These are phyloP conservation scores for Geotrichum siamense DNA, from an alignment of 1,139 yeast species.

Conservation along the genomic window DNA sequence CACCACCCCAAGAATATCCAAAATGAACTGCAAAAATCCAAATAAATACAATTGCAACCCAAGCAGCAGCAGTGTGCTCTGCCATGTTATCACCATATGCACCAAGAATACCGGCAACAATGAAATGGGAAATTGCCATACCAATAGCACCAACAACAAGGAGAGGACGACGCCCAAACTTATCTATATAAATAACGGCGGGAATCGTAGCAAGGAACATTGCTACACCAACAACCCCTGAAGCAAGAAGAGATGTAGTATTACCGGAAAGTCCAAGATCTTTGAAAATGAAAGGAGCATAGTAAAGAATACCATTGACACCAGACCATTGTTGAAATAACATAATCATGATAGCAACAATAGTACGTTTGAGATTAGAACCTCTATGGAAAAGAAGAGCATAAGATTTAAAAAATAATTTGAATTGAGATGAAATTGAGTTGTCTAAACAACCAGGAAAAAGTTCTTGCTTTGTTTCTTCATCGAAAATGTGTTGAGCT, in stretches of 20 bases:
- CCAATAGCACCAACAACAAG: constrained; percentile 47
- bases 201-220: constrained; percentile 30
- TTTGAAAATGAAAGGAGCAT: constrained; percentile 58
- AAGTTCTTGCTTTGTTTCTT: constrained; percentile 35
- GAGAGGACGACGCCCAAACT: constrained; percentile 48
- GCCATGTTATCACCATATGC: constrained; percentile 23
- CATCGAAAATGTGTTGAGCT: constrained; percentile 37
- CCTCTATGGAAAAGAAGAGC: constrained; percentile 34
- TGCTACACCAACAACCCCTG: constrained; percentile 32
- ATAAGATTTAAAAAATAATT: constrained; percentile 32
- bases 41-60: constrained; percentile 57
- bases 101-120: constrained; percentile 31
- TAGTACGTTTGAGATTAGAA: constrained; percentile 42
- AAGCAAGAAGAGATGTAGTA: constrained; percentile 40
- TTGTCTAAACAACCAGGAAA: constrained; percentile 32
- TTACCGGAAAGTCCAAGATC: constrained; percentile 45
- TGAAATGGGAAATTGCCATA: constrained; percentile 37
- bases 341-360: constrained; percentile 42
- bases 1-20: constrained; percentile 78
- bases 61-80: constrained; percentile 36
- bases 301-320: constrained; percentile 60
- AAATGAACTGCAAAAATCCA: constrained; percentile 67
- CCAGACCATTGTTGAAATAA: constrained; percentile 70
- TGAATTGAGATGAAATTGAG: constrained; percentile 28
- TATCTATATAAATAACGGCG: constrained; percentile 46